These are phyloP conservation scores for Penicillium hesseltinei DNA, from an alignment of 2,329 filamentous ascomycete genomes.

Conservation along the genomic window DNA sequence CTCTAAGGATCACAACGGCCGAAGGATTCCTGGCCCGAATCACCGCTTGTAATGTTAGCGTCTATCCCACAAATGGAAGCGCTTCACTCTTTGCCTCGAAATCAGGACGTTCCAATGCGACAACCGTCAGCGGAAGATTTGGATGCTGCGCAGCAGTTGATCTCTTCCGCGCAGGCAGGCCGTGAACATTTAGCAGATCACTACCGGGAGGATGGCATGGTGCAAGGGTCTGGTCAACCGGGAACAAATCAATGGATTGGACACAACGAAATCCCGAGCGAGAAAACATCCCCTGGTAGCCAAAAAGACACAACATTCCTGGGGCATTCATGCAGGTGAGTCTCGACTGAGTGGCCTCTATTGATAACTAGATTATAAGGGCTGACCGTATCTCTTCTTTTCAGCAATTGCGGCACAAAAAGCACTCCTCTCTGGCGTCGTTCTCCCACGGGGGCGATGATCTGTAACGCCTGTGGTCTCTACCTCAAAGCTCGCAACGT, in stretches of 20 bases:
- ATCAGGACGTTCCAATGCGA: slow-evolving; percentile 34
- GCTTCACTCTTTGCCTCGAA: slow-evolving; percentile 33
- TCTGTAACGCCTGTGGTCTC: slow-evolving; percentile 95
- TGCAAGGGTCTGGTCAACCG: slow-evolving; percentile 16
- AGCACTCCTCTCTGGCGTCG: slow-evolving; percentile 92
- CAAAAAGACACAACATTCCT: slow-evolving; percentile 41
- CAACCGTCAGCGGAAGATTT: slow-evolving; percentile 49
- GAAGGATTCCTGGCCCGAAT: slow-evolving; percentile 1
- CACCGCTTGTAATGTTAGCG: slow-evolving; percentile 35
- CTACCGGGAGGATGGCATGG: slow-evolving; percentile 21
- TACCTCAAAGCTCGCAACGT: slow-evolving; percentile 94
- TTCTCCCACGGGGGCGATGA: slow-evolving; percentile 87
- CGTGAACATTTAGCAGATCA: slow-evolving; percentile 37
- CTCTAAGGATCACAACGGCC: slow-evolving; percentile 9
- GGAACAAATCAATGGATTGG: slow-evolving; percentile 15
- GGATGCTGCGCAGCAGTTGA: slow-evolving; percentile 49
- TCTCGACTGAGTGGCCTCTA: background rate
- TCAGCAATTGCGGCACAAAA: slow-evolving; percentile 93
- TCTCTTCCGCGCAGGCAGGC: slow-evolving; percentile 47
- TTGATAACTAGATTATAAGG: background rate
- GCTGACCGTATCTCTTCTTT: slow-evolving; percentile 6
- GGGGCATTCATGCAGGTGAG: slow-evolving; percentile 44
- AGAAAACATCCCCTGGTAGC: slow-evolving; percentile 35
- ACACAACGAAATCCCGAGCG: slow-evolving; percentile 13
- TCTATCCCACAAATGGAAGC: slow-evolving; percentile 40